Base-by-base conservation (phyloP, 1,139 yeast species). In the Pichia sp. region DNA sequence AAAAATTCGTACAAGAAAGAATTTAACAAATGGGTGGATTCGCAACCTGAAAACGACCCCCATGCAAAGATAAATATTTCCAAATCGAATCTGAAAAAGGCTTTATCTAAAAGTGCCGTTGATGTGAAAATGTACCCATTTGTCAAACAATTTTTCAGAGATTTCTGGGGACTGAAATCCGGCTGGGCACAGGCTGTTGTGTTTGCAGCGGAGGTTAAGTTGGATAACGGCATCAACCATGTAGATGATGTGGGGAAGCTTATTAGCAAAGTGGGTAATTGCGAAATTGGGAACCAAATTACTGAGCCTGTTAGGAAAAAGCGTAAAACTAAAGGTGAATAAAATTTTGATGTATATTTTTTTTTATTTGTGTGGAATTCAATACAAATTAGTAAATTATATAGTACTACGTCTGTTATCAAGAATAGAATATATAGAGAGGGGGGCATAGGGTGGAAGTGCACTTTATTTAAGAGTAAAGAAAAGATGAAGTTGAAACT, bases 121-220 rank as follows among this genome's bases (percentile, higher is more conserved):
- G 57, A 55, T 49, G 50, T 46, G 9, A 59, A 57, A 42, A 41
- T 59, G 3, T 59, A 59, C 30, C 55, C 61, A 1, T 53, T 45
- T 43, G 56, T 56, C 9, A 59, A 51, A 42, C 30, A 16, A 30
- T 83, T 80, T 67, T 87, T 92, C 65, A 75, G 79, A 49, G 76
- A 76, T 0, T 73, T 85, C 31, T 93, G 97, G 92, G 97, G 97
- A 0, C 79, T 80, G 0, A 87, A 87, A 67, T 97, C 99, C 5
- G 99, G 99, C 0, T 93, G 99, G 99, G 98, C 98, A 0, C 98
- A 92, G 65, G 86, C 93, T 16, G 92, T 92, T 12, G 75, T 92
- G 57, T 93, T 92, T 71, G 85, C 97, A 0, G 89, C 92, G 7
- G 97, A 91, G 66, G 76, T 92, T 57, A 92, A 90, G 2, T 54